Conservation (phyloP, 148 eudicot species). For the Pharnaceum exiguum region DNA sequence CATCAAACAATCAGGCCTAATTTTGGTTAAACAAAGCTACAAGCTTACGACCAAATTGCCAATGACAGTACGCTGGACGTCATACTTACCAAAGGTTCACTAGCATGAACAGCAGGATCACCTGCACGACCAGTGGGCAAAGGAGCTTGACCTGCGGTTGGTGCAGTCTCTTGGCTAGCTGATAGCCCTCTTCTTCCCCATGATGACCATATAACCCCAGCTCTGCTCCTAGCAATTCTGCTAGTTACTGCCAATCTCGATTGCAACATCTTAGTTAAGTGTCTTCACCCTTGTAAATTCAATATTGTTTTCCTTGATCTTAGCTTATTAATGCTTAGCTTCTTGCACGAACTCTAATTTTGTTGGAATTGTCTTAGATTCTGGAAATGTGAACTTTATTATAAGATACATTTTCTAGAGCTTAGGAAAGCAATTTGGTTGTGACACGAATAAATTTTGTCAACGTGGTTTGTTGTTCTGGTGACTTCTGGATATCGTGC, state of each 20-base stretch:
- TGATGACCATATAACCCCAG: conserved; percentile 11
- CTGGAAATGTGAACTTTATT: not conserved
- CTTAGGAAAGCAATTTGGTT: not conserved
- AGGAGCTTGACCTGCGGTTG: conserved; percentile 18
- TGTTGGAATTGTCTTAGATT: too few relatives aligned
- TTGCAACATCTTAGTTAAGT: conserved; percentile 11
- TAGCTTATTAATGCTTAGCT: too few relatives aligned
- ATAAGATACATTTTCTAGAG: not conserved
- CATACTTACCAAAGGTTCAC: conserved; percentile 17
- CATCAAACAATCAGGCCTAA: too few relatives aligned
- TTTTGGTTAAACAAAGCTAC: too few relatives aligned
- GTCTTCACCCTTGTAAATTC: not conserved
- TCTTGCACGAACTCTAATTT: too few relatives aligned
- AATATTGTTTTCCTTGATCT: not conserved
- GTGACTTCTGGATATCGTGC: conserved; percentile 17
- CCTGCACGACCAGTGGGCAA: conserved; percentile 20
- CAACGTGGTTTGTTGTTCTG: conserved; percentile 16
- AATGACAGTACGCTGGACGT: too few relatives aligned
- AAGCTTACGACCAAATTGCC: too few relatives aligned
- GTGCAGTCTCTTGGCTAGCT: conserved; percentile 16
- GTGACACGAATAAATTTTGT: conserved; percentile 9
- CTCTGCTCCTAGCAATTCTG: not conserved
- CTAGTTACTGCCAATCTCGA: not conserved
- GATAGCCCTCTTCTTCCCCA: not conserved
- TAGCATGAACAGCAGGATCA: conserved; percentile 26